These are phyloP conservation scores for Chlorella sp. DNA, from an alignment of 139 green algal species.

Conservation along the genomic window DNA sequence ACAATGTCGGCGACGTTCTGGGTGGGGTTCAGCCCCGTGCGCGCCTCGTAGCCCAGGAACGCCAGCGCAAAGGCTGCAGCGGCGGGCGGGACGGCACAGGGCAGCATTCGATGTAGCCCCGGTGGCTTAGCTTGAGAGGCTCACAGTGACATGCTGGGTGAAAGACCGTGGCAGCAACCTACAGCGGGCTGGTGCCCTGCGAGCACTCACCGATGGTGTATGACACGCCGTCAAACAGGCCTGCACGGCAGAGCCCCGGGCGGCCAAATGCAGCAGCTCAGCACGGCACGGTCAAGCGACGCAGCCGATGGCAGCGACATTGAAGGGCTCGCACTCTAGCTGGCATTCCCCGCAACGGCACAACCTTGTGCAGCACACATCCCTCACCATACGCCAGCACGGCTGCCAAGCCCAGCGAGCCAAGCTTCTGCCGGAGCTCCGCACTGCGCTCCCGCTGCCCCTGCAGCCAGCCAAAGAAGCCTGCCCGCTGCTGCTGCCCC, in stretches of 20 bases:
- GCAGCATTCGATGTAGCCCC: too few relatives aligned
- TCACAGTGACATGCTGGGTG: too few relatives aligned
- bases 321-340: too few relatives aligned
- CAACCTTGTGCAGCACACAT: too few relatives aligned
- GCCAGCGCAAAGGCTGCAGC: constrained; percentile 42
- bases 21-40: constrained; percentile 51
- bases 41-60: constrained; percentile 48
- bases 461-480: constrained; percentile 31
- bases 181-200: too few relatives aligned
- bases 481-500: constrained; percentile 4
- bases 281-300: too few relatives aligned
- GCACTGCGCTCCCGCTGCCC: constrained; percentile 18
- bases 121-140: too few relatives aligned
- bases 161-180: too few relatives aligned
- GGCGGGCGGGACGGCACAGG: too few relatives aligned
- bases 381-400: constrained; percentile 43
- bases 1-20: constrained; percentile 49
- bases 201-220: constrained; percentile 40
- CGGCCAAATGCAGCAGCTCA: neutral
- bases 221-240: constrained; percentile 37
- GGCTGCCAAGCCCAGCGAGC: constrained; percentile 38
- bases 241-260: neutral
- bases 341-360: too few relatives aligned
- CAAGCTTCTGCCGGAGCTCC: constrained; percentile 21
- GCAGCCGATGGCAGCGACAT: too few relatives aligned